phyloP scores from a whole-genome alignment of 148 eudicot species.

The Camellia lanceoleosa region DNA sequence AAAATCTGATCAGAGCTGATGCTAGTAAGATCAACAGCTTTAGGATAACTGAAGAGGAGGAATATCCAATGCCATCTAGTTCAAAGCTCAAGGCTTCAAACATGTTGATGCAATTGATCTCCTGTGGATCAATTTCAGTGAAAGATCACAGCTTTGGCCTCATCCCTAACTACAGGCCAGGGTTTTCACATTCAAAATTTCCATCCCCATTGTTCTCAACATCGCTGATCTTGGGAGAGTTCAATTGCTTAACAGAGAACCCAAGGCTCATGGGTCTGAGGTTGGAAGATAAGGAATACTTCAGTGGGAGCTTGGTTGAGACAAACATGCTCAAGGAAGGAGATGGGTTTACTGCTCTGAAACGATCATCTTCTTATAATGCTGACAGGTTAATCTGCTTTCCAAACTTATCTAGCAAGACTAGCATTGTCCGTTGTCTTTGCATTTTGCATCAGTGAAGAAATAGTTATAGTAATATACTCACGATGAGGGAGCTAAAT shows the following conservation, averaged over 20 bases:
- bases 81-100: conserved; percentile 67
- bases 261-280: conserved; percentile 58
- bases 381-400: conserved; percentile 59
- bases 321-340: conserved; percentile 60
- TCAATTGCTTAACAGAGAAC: conserved; percentile 70
- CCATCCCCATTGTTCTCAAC: conserved; percentile 84
- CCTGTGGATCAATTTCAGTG: conserved; percentile 94
- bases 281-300: conserved; percentile 87
- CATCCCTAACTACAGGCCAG: conserved; percentile 70
- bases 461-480: too few relatives aligned
- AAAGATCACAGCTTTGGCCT: conserved; percentile 88
- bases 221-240: conserved; percentile 73
- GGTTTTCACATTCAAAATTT: conserved; percentile 63
- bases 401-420: neutral
- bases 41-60: conserved; percentile 56
- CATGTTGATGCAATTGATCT: conserved; percentile 81
- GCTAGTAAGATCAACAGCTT: conserved; percentile 67
- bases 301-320: conserved; percentile 90
- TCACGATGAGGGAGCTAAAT: neutral
- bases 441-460: neutral
- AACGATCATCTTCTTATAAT: conserved; percentile 75
- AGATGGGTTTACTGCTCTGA: conserved; percentile 43
- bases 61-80: conserved; percentile 36
- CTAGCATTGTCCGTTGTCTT: neutral
- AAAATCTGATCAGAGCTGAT: conserved; percentile 80